A percentile compares a stretch with the other conserved stretches of the same genome.
phyloP scores from a whole-genome alignment of 306 rosid species.

The Elaeagnus macrophylla region DNA sequence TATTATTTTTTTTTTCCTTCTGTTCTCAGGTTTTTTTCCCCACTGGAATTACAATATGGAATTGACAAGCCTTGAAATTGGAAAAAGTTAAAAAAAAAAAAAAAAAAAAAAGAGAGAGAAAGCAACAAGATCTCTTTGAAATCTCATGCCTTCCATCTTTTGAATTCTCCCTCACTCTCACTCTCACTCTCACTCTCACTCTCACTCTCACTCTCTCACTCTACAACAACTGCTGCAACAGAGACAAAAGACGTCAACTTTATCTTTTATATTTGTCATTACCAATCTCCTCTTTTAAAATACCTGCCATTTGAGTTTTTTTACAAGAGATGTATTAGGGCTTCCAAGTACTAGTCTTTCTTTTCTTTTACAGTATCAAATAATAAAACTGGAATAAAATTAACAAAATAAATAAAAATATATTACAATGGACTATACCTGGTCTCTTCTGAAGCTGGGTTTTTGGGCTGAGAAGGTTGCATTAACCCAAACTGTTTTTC shows the following conservation, averaged over 20 bases:
- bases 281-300: conserved; percentile 33
- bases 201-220: conserved; percentile 14
- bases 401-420: not conserved
- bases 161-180: conserved; percentile 21
- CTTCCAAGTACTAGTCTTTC: not conserved
- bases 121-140: conserved; percentile 21
- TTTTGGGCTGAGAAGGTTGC: conserved; percentile 34
- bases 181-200: conserved; percentile 20
- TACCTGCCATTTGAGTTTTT: conserved; percentile 26
- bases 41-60: conserved; percentile 48
- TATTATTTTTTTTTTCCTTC: conserved; percentile 17
- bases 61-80: conserved; percentile 12
- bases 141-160: conserved; percentile 24
- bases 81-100: conserved; percentile 6
- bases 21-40: conserved; percentile 36
- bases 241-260: conserved; percentile 8
- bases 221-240: conserved; percentile 27
- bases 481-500: conserved; percentile 43
- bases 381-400: not conserved
- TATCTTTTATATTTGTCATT: conserved; percentile 18
- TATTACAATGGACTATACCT: conserved; percentile 33
- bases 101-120: not conserved
- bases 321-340: conserved; percentile 11
- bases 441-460: conserved; percentile 41
- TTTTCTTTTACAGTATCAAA: not conserved